phyloP scores from a whole-genome alignment of 352 stramenopile genomes.

The Phytophthora sp. region DNA sequence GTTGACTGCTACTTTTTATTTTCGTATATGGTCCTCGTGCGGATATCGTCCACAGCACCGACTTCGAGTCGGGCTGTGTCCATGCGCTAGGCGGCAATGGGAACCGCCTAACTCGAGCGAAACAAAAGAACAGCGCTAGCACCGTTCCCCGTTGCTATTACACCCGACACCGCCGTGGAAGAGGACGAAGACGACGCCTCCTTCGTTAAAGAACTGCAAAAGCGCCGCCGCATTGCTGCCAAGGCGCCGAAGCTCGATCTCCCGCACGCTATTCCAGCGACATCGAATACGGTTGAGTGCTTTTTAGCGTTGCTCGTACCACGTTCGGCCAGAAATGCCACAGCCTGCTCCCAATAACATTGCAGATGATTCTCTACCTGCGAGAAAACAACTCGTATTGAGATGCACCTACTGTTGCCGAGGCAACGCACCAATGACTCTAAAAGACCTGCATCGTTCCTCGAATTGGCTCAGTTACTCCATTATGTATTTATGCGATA shows the following conservation, averaged over 20 bases:
- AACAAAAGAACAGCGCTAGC: neutral
- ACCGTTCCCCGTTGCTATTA: neutral
- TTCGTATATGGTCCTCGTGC: neutral
- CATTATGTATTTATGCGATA: too few species aligned
- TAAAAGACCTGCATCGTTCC: too few species aligned
- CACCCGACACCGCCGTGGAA: neutral
- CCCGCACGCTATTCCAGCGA: neutral
- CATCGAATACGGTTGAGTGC: neutral
- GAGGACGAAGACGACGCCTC: neutral
- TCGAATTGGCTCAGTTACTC: too few species aligned
- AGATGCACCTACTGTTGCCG: too few species aligned
- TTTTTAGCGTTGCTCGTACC: neutral
- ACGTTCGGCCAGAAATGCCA: neutral
- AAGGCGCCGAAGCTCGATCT: neutral
- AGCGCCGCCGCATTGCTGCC: neutral
- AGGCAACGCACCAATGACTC: too few species aligned
- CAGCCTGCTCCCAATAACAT: too few species aligned
- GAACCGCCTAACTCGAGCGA: too few species aligned
- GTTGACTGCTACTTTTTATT: neutral
- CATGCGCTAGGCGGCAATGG: too few species aligned
- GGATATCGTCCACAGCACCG: neutral
- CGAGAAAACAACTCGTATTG: neutral
- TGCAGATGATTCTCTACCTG: neutral
- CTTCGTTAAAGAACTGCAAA: neutral
- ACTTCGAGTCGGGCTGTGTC: neutral